These are phyloP conservation scores for Ophiostoma ulmi DNA, from an alignment of 2,329 filamentous ascomycete genomes.

Conservation along the genomic window DNA sequence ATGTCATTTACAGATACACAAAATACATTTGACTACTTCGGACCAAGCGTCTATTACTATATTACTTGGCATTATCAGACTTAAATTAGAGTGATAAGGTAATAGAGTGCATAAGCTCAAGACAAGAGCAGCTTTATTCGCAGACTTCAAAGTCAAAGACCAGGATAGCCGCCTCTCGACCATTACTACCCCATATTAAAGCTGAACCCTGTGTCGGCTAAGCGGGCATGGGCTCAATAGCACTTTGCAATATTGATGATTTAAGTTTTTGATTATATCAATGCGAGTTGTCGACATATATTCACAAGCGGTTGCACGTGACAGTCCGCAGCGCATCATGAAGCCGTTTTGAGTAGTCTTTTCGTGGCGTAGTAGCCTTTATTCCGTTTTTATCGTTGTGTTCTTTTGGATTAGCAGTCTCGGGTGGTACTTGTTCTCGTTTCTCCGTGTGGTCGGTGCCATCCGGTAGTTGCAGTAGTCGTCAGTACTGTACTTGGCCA, in stretches of 20 bases:
- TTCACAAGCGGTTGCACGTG: neutral
- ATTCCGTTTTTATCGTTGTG: neutral
- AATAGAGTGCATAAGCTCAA: too few relatives aligned
- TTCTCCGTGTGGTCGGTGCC: conserved; percentile 5
- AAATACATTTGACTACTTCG: neutral
- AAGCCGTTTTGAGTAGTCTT: neutral
- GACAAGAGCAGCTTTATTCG: neutral
- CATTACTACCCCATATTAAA: neutral
- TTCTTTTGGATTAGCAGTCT: neutral
- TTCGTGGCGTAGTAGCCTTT: neutral
- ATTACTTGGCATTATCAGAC: neutral
- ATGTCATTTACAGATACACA: neutral
- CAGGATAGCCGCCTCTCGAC: neutral
- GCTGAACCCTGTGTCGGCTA: neutral
- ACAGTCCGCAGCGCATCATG: neutral
- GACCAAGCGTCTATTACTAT: neutral
- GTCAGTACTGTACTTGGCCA: neutral
- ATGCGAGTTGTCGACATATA: neutral
- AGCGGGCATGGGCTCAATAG: neutral
- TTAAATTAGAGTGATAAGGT: neutral
- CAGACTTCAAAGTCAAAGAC: neutral
- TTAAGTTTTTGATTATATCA: neutral
- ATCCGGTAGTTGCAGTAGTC: conserved; percentile 1
- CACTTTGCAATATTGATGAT: neutral
- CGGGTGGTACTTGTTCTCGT: neutral